Evolutionary conservation across 2,329 filamentous ascomycete genomes (phyloP).

Genomic region (Metarhizium album): DNA sequence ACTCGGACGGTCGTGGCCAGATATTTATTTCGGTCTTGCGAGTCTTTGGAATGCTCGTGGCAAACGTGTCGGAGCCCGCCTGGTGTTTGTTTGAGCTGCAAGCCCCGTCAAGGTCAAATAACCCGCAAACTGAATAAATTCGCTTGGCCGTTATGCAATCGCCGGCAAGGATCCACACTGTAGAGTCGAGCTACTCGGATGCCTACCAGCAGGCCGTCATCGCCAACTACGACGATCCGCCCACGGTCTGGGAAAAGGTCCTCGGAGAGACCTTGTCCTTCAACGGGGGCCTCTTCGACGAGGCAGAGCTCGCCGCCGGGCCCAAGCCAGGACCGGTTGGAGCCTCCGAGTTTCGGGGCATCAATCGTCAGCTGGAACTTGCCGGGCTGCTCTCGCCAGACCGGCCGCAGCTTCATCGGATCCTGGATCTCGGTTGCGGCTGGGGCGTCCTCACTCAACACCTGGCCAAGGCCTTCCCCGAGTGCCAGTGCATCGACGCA

Average conservation of each 20-base stretch:
- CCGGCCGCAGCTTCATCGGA: neutral
- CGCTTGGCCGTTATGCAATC: neutral
- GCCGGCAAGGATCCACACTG: neutral
- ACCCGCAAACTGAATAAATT: neutral
- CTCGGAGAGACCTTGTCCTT: slow-evolving; percentile 2
- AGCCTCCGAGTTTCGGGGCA: slow-evolving; percentile 1
- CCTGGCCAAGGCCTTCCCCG: slow-evolving; percentile 1
- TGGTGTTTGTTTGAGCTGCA: too few species aligned
- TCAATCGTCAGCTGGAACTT: slow-evolving; percentile 4
- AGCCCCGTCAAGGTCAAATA: neutral
- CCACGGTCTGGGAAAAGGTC: slow-evolving; percentile 3
- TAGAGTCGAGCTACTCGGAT: slow-evolving; percentile 1
- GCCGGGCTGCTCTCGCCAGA: slow-evolving; percentile 1
- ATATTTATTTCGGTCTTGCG: neutral
- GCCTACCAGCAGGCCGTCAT: slow-evolving; percentile 4
- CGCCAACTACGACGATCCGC: slow-evolving; percentile 3
- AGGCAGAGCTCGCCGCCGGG: slow-evolving; percentile 1
- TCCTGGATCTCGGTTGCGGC: slow-evolving; percentile 5
- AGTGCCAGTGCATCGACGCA: slow-evolving; percentile 5
- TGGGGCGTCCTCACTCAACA: slow-evolving; percentile 4
- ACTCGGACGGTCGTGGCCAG: neutral
- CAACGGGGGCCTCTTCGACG: neutral
- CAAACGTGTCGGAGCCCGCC: too few species aligned
- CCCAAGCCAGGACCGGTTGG: slow-evolving; percentile 2
- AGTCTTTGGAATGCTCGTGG: too few species aligned